Evolutionary conservation across 306 rosid genomes (phyloP).

Genomic region (Fragaria vesca): DNA sequence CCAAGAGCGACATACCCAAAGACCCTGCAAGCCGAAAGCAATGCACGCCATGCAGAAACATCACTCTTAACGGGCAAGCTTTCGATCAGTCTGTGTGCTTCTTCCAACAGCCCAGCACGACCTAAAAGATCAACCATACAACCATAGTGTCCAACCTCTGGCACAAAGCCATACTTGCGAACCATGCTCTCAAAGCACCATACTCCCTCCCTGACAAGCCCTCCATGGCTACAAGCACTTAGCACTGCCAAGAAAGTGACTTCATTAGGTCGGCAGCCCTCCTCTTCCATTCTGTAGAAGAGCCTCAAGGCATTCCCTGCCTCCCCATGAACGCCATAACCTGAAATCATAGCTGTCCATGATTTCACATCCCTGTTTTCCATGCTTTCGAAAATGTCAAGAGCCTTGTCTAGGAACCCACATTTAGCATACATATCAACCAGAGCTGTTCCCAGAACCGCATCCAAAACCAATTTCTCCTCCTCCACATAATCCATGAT

Average conservation of each 20-base stretch:
- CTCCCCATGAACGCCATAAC: conserved; percentile 63
- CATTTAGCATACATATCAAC: conserved; percentile 68
- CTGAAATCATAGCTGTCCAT: conserved; percentile 75
- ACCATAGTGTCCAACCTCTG: conserved; percentile 65
- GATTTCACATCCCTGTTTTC: conserved; percentile 61
- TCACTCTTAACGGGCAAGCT: conserved; percentile 57
- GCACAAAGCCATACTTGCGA: conserved; percentile 43
- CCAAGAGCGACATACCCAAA: conserved; percentile 57
- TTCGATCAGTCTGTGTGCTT: conserved; percentile 57
- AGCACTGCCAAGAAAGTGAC: conserved; percentile 60
- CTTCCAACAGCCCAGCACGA: conserved; percentile 67
- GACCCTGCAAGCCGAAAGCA: conserved; percentile 70
- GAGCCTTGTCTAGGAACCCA: conserved; percentile 61
- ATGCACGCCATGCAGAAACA: conserved; percentile 65
- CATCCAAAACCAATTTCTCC: conserved; percentile 49
- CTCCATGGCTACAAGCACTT: conserved; percentile 75
- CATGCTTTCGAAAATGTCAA: conserved; percentile 49
- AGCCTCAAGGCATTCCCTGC: conserved; percentile 43
- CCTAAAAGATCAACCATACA: conserved; percentile 72
- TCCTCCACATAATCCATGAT: conserved; percentile 44
- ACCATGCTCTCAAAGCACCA: conserved; percentile 57
- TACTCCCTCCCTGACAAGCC: conserved; percentile 56
- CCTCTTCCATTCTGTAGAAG: conserved; percentile 52
- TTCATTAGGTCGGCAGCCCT: conserved; percentile 58
- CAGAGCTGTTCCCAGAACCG: conserved; percentile 66